Evolutionary conservation across 2,329 filamentous ascomycete genomes (phyloP).

Genomic region (Colletotrichum lini): DNA sequence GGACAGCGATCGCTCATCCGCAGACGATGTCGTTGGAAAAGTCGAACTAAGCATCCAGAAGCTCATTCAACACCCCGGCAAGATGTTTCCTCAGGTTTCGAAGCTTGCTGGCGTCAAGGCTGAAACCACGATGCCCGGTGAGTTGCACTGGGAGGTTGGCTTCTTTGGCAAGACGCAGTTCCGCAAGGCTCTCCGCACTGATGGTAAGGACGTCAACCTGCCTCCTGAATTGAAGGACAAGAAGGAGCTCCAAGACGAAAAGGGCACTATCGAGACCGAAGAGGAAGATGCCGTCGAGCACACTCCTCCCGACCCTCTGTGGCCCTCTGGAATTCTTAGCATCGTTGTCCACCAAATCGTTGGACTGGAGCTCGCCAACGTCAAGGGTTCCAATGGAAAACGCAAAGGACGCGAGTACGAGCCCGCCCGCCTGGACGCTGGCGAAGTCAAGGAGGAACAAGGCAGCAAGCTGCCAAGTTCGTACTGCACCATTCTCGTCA

Average conservation of each 20-base stretch:
- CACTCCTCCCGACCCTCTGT: constrained; percentile 95
- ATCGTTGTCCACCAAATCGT: constrained; percentile 95
- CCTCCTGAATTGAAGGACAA: constrained; percentile 81
- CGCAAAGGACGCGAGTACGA: constrained; percentile 90
- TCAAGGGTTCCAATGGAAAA: constrained; percentile 87
- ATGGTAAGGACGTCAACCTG: constrained; percentile 85
- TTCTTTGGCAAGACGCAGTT: constrained; percentile 95
- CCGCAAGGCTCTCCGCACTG: constrained; percentile 85
- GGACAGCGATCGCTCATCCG: constrained; percentile 94
- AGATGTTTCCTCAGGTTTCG: constrained; percentile 92
- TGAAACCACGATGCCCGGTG: constrained; percentile 90
- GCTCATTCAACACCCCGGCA: constrained; percentile 92
- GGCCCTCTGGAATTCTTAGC: constrained; percentile 91
- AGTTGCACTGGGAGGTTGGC: constrained; percentile 96
- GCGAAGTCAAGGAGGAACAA: constrained; percentile 89
- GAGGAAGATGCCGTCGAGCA: constrained; percentile 88
- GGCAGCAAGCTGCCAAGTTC: constrained; percentile 85
- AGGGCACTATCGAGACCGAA: constrained; percentile 79
- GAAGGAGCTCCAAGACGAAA: constrained; percentile 88
- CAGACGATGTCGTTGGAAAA: constrained; percentile 96
- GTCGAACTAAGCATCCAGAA: constrained; percentile 94
- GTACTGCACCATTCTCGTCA: constrained; percentile 93
- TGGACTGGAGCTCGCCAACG: constrained; percentile 91
- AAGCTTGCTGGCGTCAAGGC: constrained; percentile 87
- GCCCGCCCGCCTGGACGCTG: constrained; percentile 84